phyloP scores from a whole-genome alignment of 2,329 filamentous ascomycete species.

The Colletotrichum sp. region DNA sequence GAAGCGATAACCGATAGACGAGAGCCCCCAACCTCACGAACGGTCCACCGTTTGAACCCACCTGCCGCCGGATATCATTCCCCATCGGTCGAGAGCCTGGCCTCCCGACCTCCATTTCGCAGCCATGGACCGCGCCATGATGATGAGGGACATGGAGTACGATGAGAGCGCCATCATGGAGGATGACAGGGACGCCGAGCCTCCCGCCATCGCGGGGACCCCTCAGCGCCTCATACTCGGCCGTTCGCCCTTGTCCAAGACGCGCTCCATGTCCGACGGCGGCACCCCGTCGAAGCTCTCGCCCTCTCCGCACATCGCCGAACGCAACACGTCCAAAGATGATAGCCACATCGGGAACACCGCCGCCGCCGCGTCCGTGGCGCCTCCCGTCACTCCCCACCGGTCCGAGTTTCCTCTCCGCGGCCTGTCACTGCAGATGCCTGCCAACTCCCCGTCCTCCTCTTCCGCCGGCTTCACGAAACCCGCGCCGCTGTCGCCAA shows the following conservation, averaged over 20 bases:
- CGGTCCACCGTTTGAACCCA: conserved; percentile 5
- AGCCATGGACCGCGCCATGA: conserved; percentile 14
- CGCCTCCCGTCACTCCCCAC: conserved; percentile 72
- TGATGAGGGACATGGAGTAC: conserved; percentile 25
- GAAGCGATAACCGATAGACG: neutral
- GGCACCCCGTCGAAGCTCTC: conserved; percentile 61
- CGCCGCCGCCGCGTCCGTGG: conserved; percentile 16
- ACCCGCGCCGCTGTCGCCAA: conserved; percentile 79
- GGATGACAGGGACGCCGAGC: conserved; percentile 22
- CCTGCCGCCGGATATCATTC: neutral
- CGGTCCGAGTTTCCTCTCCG: conserved; percentile 67
- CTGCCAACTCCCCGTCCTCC: conserved; percentile 48
- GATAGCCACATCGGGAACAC: conserved; percentile 61
- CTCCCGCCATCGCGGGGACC: neutral
- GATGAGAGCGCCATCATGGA: conserved; percentile 41
- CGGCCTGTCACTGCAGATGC: conserved; percentile 75
- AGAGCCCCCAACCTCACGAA: neutral
- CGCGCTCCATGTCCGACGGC: conserved; percentile 70
- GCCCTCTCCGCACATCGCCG: conserved; percentile 62
- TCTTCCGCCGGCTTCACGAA: conserved; percentile 44
- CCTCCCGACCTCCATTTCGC: neutral
- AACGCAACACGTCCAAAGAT: conserved; percentile 68
- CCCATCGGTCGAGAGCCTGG: neutral
- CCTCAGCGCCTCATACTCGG: conserved; percentile 12
- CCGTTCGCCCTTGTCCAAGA: conserved; percentile 54